These are phyloP conservation scores for Phylloporus rhodoxanthus DNA, from an alignment of 768 basidiomycete species.

Conservation along the genomic window DNA sequence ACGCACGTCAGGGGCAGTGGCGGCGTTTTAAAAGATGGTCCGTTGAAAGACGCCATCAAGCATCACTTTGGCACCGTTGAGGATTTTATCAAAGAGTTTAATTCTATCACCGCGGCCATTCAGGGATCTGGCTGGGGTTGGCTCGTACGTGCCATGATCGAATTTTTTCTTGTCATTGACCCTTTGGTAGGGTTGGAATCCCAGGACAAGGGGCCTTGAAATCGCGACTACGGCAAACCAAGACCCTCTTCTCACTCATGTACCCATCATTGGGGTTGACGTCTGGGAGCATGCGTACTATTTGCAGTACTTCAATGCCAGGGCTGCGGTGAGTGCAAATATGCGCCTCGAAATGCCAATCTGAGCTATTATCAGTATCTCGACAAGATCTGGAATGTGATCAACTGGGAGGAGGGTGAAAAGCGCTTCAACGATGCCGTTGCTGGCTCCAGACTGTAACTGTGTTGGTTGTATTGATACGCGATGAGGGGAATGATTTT, in stretches of 20 bases:
- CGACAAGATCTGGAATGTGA: slow-evolving; percentile 68
- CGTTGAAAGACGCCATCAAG: slow-evolving; percentile 63
- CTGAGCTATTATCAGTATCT: slow-evolving; percentile 47
- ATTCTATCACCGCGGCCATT: slow-evolving; percentile 74
- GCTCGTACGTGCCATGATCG: slow-evolving; percentile 55
- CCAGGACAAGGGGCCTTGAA: slow-evolving; percentile 66
- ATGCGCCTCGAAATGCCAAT: background rate
- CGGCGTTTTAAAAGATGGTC: slow-evolving; percentile 56
- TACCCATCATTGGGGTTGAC: slow-evolving; percentile 87
- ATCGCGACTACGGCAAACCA: slow-evolving; percentile 92
- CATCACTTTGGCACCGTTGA: slow-evolving; percentile 67
- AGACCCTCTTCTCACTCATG: slow-evolving; percentile 75
- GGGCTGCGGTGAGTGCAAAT: slow-evolving; percentile 66
- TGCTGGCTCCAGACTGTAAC: slow-evolving; percentile 33
- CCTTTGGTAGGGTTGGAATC: slow-evolving; percentile 60
- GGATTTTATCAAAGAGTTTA: slow-evolving; percentile 74
- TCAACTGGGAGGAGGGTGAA: slow-evolving; percentile 74
- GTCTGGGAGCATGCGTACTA: slow-evolving; percentile 98
- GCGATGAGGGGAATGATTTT: background rate
- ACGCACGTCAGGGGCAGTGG: slow-evolving; percentile 56
- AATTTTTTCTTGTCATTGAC: background rate
- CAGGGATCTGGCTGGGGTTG: slow-evolving; percentile 98
- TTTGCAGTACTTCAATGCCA: slow-evolving; percentile 95
- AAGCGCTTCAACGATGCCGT: slow-evolving; percentile 48
- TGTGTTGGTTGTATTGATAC: slow-evolving; percentile 5